These are phyloP conservation scores for Aspergillus novoparasiticus DNA, from an alignment of 2,329 filamentous ascomycete species.

Conservation along the genomic window DNA sequence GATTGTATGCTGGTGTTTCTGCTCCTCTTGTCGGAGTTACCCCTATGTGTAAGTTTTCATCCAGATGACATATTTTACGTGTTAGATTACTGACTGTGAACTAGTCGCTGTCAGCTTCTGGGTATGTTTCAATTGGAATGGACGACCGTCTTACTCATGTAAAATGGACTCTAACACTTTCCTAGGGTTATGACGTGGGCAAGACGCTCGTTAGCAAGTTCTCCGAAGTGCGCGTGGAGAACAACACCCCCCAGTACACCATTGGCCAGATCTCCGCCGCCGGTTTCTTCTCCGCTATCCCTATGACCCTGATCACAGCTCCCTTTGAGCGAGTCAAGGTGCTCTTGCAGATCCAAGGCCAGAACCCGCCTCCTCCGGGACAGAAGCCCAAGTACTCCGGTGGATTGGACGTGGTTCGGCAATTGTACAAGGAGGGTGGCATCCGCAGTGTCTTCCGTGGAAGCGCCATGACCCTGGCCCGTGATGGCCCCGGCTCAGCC, in stretches of 20 bases:
- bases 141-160: neutral
- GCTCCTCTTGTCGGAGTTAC: slow-evolving; percentile 94
- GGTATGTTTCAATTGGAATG: slow-evolving; percentile 41
- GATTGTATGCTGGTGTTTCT: slow-evolving; percentile 94
- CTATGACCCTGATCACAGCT: slow-evolving; percentile 97
- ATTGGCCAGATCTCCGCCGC: slow-evolving; percentile 88
- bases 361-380: slow-evolving; percentile 79
- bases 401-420: slow-evolving; percentile 84
- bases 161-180: slow-evolving; percentile 38
- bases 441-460: slow-evolving; percentile 91
- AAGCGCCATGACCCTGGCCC: slow-evolving; percentile 83
- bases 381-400: slow-evolving; percentile 92
- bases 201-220: slow-evolving; percentile 78
- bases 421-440: slow-evolving; percentile 90
- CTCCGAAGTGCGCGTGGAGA: slow-evolving; percentile 63
- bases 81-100: slow-evolving; percentile 8
- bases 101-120: slow-evolving; percentile 69
- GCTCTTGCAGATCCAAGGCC: slow-evolving; percentile 94
- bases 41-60: slow-evolving; percentile 83
- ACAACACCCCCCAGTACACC: slow-evolving; percentile 66
- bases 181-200: slow-evolving; percentile 93
- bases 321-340: slow-evolving; percentile 99
- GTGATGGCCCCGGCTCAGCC: slow-evolving; percentile 89
- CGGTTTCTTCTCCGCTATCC: slow-evolving; percentile 96
- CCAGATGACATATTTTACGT: neutral